A percentile compares a stretch with the other conserved stretches of the same genome.
Evolutionary conservation across 1,139 yeast species (phyloP).

Genomic region (Sugiyamaella grinbergsii): DNA sequence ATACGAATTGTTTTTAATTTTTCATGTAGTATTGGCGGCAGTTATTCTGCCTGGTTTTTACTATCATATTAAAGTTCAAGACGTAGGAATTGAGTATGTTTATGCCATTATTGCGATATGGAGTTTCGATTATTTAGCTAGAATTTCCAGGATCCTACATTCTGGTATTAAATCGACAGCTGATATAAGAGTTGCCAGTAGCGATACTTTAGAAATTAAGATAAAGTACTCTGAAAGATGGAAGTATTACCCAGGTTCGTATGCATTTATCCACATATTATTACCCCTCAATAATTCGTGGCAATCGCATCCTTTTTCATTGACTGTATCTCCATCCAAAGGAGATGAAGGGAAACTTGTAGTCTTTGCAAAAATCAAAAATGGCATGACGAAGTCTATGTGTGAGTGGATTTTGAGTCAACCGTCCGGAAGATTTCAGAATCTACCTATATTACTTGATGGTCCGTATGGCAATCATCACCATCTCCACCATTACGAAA

Average conservation of each 20-base stretch:
- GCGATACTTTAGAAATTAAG: slow-evolving; percentile 36
- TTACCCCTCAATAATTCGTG: slow-evolving; percentile 42
- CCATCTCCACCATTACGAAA: slow-evolving; percentile 55
- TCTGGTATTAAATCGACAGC: slow-evolving; percentile 50
- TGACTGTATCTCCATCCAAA: slow-evolving; percentile 41
- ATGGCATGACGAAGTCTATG: slow-evolving; percentile 37
- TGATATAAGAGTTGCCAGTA: slow-evolving; percentile 37
- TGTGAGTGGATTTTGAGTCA: slow-evolving; percentile 20
- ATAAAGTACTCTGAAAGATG: slow-evolving; percentile 42
- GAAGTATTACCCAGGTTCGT: slow-evolving; percentile 57
- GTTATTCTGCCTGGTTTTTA: slow-evolving; percentile 62
- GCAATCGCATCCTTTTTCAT: slow-evolving; percentile 74
- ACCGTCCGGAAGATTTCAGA: slow-evolving; percentile 25
- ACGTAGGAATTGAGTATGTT: slow-evolving; percentile 43
- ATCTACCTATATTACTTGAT: slow-evolving; percentile 44
- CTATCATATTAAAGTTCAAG: slow-evolving; percentile 49
- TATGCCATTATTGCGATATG: slow-evolving; percentile 45
- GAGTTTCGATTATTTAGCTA: slow-evolving; percentile 45
- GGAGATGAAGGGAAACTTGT: slow-evolving; percentile 34
- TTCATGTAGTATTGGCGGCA: slow-evolving; percentile 61
- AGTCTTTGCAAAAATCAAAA: slow-evolving; percentile 38
- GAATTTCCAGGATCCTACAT: slow-evolving; percentile 43
- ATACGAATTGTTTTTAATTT: slow-evolving; percentile 64
- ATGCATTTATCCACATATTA: slow-evolving; percentile 58
- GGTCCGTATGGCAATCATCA: slow-evolving; percentile 60